Conservation (phyloP, 2,329 filamentous ascomycete species). For the Aspergillus intermedius region DNA sequence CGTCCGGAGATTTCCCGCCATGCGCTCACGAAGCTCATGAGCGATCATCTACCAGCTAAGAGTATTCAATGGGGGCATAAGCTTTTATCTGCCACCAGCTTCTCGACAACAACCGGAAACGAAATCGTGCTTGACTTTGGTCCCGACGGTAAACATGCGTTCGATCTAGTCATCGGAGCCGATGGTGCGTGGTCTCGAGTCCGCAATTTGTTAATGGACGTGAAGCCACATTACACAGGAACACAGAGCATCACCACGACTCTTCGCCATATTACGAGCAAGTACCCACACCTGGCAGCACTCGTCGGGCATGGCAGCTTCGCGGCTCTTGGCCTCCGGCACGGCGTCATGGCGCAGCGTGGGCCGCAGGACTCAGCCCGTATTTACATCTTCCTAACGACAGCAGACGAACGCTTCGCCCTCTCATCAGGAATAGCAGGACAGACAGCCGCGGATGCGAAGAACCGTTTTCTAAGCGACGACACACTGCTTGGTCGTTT, state of each 20-base stretch:
- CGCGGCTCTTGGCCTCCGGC: conserved; percentile 17
- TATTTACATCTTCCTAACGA: conserved; percentile 18
- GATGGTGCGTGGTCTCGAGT: conserved; percentile 25
- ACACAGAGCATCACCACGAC: conserved; percentile 9
- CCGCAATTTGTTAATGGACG: conserved; percentile 14
- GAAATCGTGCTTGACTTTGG: conserved; percentile 10
- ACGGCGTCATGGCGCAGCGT: conserved; percentile 22
- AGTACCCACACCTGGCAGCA: conserved; percentile 16
- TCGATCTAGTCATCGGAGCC: conserved; percentile 21
- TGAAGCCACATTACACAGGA: conserved; percentile 16
- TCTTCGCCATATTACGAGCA: conserved; percentile 14
- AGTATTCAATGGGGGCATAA: conserved; percentile 18
- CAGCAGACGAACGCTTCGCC: conserved; percentile 14
- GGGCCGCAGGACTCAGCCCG: conserved; percentile 15
- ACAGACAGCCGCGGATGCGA: conserved; percentile 8
- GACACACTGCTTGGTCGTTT: conserved; percentile 11
- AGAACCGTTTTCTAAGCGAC: conserved; percentile 12
- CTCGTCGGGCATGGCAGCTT: conserved; percentile 22
- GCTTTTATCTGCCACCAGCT: conserved; percentile 6
- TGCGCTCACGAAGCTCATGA: conserved; percentile 13
- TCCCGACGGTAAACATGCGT: conserved; percentile 3
- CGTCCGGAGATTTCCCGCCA: conserved; percentile 23
- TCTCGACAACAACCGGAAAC: neutral
- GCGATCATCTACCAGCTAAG: conserved; percentile 7
- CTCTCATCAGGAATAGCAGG: conserved; percentile 5